phyloP scores from a whole-genome alignment of 148 eudicot genomes.

The Salicornia ramosissima region DNA sequence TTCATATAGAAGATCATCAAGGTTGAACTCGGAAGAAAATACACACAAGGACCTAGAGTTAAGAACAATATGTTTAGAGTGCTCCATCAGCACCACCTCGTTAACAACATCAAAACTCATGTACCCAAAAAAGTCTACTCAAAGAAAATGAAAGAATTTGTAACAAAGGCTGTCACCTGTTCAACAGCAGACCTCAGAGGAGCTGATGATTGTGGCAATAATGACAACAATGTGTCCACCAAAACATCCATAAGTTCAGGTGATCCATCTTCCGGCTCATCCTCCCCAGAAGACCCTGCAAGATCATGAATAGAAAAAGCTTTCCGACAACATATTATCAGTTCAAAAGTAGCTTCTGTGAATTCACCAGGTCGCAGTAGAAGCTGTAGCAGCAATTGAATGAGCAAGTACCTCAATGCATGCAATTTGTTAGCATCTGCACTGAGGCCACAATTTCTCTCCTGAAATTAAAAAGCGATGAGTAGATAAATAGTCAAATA shows the following conservation, averaged over 20 bases:
- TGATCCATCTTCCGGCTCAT: slow-evolving; percentile 61
- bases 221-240: slow-evolving; percentile 86
- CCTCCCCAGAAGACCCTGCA: slow-evolving; percentile 61
- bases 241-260: slow-evolving; percentile 83
- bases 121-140: background rate
- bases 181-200: slow-evolving; percentile 86
- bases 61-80: background rate
- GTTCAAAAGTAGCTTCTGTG: slow-evolving; percentile 76
- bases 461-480: slow-evolving; percentile 40
- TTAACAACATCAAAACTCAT: background rate
- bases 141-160: slow-evolving; percentile 5
- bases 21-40: background rate
- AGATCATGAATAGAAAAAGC: slow-evolving; percentile 60
- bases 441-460: slow-evolving; percentile 63
- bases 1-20: background rate
- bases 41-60: background rate
- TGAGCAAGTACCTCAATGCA: slow-evolving; percentile 92
- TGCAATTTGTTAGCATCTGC: slow-evolving; percentile 63
- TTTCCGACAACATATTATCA: slow-evolving; percentile 80
- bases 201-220: slow-evolving; percentile 87
- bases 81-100: background rate
- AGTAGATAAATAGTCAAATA: background rate
- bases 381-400: slow-evolving; percentile 79
- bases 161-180: slow-evolving; percentile 47
- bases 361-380: slow-evolving; percentile 81